These are phyloP conservation scores for Globisporangium okanoganense DNA, from an alignment of 352 stramenopile genomes.

Conservation along the genomic window DNA sequence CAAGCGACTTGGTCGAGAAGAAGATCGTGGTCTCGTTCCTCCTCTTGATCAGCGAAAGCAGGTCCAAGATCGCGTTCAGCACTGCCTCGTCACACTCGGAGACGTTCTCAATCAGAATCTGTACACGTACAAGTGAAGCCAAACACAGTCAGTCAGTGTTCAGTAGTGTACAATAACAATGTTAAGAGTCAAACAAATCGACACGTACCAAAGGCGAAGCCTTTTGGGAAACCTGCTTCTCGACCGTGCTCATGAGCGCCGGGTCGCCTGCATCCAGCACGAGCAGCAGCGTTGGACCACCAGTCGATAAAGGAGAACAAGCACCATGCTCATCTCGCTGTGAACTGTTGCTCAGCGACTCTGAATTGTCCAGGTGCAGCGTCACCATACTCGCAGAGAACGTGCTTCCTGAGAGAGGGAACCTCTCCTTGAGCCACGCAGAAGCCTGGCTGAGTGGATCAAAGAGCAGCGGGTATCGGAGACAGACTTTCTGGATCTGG, in stretches of 20 bases:
- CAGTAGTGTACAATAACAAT: not conserved
- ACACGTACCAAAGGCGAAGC: conserved; percentile 19
- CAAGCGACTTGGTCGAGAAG: conserved; percentile 36
- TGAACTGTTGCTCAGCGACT: not conserved
- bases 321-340: conserved; percentile 13
- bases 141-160: not conserved
- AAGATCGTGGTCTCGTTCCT: conserved; percentile 38
- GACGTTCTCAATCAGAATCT: conserved; percentile 51
- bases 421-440: conserved; percentile 38
- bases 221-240: conserved; percentile 41
- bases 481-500: conserved; percentile 37
- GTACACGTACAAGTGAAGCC: not conserved
- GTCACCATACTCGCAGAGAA: conserved; percentile 4
- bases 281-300: conserved; percentile 11
- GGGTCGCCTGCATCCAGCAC: conserved; percentile 46
- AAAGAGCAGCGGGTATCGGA: conserved; percentile 44
- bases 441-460: conserved; percentile 38
- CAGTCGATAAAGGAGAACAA: not conserved
- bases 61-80: conserved; percentile 33
- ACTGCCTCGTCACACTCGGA: conserved; percentile 35
- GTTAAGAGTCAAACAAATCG: not conserved
- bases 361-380: not conserved
- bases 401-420: conserved; percentile 1
- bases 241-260: conserved; percentile 26
- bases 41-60: conserved; percentile 34